phyloP scores from a whole-genome alignment of 2,329 filamentous ascomycete species.

The Sporothrix pallida region DNA sequence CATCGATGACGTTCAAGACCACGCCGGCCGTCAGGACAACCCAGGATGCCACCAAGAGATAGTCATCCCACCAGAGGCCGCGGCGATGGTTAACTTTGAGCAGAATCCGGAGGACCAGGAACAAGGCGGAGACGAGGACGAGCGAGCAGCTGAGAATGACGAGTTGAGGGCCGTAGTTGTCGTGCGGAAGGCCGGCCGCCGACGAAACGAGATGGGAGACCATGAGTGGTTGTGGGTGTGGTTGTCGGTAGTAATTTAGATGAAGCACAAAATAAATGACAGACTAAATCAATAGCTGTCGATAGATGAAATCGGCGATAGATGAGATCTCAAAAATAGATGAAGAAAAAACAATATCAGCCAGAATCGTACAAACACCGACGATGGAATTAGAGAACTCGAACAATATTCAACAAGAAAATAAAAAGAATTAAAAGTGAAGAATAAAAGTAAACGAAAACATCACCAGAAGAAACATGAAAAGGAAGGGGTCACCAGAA shows the following conservation, averaged over 20 bases:
- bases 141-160: conserved; percentile 37
- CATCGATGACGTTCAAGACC: conserved; percentile 26
- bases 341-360: neutral
- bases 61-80: conserved; percentile 43
- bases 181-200: conserved; percentile 24
- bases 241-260: too few species aligned
- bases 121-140: conserved; percentile 33
- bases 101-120: conserved; percentile 40
- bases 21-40: conserved; percentile 24
- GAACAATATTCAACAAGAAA: neutral
- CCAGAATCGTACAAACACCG: too few species aligned
- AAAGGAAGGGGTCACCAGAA: neutral
- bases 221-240: neutral
- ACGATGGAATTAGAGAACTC: too few species aligned
- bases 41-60: conserved; percentile 40
- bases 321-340: neutral
- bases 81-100: conserved; percentile 38
- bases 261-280: too few species aligned
- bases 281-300: neutral
- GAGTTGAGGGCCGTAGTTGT: conserved; percentile 29
- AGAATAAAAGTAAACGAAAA: neutral
- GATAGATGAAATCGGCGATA: neutral
- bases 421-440: neutral
- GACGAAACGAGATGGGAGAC: neutral
- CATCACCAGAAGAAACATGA: neutral